These are phyloP conservation scores for Calonectria naviculata DNA, from an alignment of 2,329 filamentous ascomycete genomes.

Conservation along the genomic window DNA sequence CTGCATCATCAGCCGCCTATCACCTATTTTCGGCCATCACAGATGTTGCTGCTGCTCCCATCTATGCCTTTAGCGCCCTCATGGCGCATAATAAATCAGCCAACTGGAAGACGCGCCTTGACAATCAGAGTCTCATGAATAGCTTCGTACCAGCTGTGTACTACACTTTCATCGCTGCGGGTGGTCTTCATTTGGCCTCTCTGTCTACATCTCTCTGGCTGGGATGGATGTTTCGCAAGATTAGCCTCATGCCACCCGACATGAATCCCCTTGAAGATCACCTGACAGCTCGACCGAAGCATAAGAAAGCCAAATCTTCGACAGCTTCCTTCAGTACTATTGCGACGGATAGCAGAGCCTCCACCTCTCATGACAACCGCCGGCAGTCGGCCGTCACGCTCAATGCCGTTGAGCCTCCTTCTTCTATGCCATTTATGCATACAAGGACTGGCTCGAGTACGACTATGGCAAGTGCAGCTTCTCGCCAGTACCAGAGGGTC, in stretches of 20 bases:
- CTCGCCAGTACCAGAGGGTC: constrained; percentile 65
- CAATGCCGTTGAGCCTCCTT: constrained; percentile 59
- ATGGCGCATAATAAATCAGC: constrained; percentile 55
- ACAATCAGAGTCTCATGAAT: constrained; percentile 63
- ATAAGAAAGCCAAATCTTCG: constrained; percentile 80
- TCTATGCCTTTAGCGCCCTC: constrained; percentile 67
- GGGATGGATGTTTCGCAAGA: constrained; percentile 82
- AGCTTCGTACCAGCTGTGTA: constrained; percentile 76
- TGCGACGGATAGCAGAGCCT: constrained; percentile 70
- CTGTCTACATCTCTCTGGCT: constrained; percentile 80
- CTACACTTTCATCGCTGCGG: constrained; percentile 72
- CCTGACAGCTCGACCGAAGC: constrained; percentile 76
- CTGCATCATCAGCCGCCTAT: constrained; percentile 87
- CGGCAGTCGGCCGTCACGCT: constrained; percentile 57
- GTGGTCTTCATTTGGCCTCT: constrained; percentile 77
- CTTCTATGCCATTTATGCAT: constrained; percentile 81
- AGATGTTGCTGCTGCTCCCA: constrained; percentile 68
- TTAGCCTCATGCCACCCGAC: constrained; percentile 85
- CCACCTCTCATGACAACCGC: constrained; percentile 54
- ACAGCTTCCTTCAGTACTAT: constrained; percentile 57
- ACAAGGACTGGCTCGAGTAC: constrained; percentile 75
- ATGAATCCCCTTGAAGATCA: constrained; percentile 95
- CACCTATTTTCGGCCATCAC: constrained; percentile 84
- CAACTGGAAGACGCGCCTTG: constrained; percentile 77
- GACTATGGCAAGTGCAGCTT: constrained; percentile 64